phyloP scores from a whole-genome alignment of 305 asterid species.

The Galium porrigens region DNA sequence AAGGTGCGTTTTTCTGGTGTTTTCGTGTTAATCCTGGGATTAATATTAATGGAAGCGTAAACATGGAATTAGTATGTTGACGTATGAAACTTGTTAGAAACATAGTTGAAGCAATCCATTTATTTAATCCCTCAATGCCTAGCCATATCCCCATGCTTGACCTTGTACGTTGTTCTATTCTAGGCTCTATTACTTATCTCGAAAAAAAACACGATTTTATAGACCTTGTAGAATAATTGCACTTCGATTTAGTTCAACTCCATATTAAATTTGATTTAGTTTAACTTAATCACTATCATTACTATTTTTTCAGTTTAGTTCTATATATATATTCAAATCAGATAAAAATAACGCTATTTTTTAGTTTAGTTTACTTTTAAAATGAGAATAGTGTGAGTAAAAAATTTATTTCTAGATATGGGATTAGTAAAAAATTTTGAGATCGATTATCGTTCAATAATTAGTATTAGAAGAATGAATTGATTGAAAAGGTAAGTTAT shows the following conservation, averaged over 20 bases:
- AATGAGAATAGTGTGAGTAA: background rate
- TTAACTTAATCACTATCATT: too few species aligned
- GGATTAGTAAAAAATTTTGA: background rate
- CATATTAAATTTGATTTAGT: too few species aligned
- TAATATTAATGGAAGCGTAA: conserved; percentile 10
- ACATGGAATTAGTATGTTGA: conserved; percentile 25
- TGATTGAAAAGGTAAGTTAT: background rate
- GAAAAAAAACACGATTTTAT: too few species aligned
- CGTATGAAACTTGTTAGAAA: conserved; percentile 30
- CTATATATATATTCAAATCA: background rate
- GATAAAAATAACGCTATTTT: too few species aligned
- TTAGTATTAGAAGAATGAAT: background rate
- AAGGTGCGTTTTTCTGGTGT: conserved; percentile 31
- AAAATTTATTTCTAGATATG: background rate
- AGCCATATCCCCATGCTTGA: background rate
- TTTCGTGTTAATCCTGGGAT: conserved; percentile 1
- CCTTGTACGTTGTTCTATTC: background rate
- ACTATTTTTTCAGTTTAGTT: background rate
- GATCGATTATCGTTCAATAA: background rate
- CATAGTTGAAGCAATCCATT: conserved; percentile 25
- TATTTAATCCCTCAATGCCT: conserved; percentile 1
- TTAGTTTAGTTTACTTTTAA: too few species aligned
- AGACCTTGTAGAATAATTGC: too few species aligned
- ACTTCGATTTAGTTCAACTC: too few species aligned
- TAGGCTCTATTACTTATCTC: background rate